Conservation (phyloP, 139 green algal genomes). For the Picochlorum sp. region DNA sequence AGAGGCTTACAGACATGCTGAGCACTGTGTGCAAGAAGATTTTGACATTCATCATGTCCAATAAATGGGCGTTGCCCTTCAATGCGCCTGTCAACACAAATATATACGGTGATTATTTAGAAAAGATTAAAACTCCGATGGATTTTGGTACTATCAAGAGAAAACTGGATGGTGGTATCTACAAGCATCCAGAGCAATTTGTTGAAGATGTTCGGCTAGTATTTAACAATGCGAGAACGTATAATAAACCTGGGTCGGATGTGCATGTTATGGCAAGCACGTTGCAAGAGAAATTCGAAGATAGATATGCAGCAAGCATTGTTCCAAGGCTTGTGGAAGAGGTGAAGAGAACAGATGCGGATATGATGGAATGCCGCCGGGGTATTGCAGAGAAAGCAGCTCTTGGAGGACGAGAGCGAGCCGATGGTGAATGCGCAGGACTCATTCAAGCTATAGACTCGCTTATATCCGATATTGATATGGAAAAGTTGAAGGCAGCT, state of each 20-base stretch:
- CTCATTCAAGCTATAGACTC: conserved; percentile 33
- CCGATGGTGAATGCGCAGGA: conserved; percentile 22
- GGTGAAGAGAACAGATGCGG: conserved; percentile 9
- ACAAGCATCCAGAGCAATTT: conserved; percentile 52
- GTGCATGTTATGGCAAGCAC: conserved; percentile 74
- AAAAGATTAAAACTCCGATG: conserved; percentile 55
- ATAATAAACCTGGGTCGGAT: conserved; percentile 73
- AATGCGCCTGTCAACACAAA: conserved; percentile 65
- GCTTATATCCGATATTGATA: conserved; percentile 28
- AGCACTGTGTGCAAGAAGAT: conserved; percentile 21
- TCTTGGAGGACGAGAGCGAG: not conserved
- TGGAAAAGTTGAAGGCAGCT: conserved; percentile 37
- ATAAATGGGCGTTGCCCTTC: conserved; percentile 76
- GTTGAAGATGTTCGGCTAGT: conserved; percentile 43
- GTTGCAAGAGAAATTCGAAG: conserved; percentile 57
- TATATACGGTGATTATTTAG: conserved; percentile 64
- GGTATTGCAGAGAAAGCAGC: not conserved
- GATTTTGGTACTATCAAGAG: conserved; percentile 68
- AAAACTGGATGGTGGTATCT: conserved; percentile 18
- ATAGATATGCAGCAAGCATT: conserved; percentile 35
- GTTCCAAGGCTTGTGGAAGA: conserved; percentile 37
- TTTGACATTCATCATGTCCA: conserved; percentile 21
- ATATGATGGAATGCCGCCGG: conserved; percentile 16
- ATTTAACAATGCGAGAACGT: conserved; percentile 73
- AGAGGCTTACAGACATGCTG: conserved; percentile 27